Evolutionary conservation across 768 basidiomycete genomes (phyloP).

Genomic region (Suillus decipiens): DNA sequence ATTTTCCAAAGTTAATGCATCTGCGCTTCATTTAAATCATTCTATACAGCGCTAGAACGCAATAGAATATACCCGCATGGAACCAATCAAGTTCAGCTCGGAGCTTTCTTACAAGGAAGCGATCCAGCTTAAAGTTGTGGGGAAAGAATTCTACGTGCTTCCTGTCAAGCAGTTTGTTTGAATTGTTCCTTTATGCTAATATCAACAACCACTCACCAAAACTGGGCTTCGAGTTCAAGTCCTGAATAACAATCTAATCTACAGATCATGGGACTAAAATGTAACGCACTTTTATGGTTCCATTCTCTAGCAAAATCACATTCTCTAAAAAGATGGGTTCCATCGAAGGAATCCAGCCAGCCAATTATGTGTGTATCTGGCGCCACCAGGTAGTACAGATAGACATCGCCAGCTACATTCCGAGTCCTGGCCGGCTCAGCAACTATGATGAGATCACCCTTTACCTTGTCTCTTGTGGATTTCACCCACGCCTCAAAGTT

Average conservation of each 20-base stretch:
- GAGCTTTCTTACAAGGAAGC: background rate
- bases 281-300: background rate
- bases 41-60: background rate
- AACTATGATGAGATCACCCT: background rate
- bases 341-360: background rate
- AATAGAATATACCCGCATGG: background rate
- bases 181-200: background rate
- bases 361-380: background rate
- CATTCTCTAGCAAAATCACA: background rate
- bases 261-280: no score
- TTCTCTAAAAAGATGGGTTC: background rate
- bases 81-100: background rate
- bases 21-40: background rate
- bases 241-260: background rate
- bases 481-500: slow-evolving; percentile 1
- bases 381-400: background rate
- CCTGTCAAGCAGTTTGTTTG: background rate
- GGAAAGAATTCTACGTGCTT: slow-evolving; percentile 3
- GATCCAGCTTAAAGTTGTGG: background rate
- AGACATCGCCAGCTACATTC: background rate
- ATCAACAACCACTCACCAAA: background rate
- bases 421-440: background rate
- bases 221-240: slow-evolving; percentile 3
- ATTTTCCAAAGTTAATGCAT: background rate
- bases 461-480: background rate